Percentiles rank a stretch among this genome's conserved stretches.
phyloP scores from a whole-genome alignment of 306 rosid species.

The Quercus bicolor region DNA sequence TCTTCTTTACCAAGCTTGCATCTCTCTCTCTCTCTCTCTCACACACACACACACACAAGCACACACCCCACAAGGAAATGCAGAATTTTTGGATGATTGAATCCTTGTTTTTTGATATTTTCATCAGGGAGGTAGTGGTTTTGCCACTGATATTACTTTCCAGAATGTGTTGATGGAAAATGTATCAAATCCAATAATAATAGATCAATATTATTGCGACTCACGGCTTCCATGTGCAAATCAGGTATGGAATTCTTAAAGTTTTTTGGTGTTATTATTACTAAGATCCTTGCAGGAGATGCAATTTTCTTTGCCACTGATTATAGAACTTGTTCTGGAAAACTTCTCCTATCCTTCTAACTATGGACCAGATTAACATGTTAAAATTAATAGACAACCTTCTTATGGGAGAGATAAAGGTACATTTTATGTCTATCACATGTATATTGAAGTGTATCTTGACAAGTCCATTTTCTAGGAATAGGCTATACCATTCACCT shows the following conservation, averaged over 20 bases:
- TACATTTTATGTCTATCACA: no score
- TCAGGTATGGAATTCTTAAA: conserved; percentile 46
- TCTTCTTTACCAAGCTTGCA: not conserved
- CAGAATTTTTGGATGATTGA: not conserved
- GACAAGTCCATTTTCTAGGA: no score
- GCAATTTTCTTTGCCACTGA: not conserved
- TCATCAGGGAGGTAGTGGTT: conserved; percentile 75
- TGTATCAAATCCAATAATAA: conserved; percentile 78
- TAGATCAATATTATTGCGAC: conserved; percentile 90
- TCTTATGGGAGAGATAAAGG: no score
- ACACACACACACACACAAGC: no score
- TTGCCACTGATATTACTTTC: conserved; percentile 62
- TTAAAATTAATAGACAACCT: no score
- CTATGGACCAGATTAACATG: no score
- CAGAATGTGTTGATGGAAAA: conserved; percentile 69
- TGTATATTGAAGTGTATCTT: no score
- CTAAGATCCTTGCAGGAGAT: not conserved
- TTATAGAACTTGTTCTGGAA: no score
- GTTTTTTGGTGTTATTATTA: not conserved
- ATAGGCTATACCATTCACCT: no score
- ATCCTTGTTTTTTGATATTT: conserved; percentile 1
- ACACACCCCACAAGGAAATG: not conserved
- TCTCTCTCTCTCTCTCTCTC: not conserved
- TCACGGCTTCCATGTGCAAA: conserved; percentile 56
- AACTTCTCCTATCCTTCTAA: no score